These are phyloP conservation scores for Tylopilus sp. DNA, from an alignment of 768 basidiomycete species.

Conservation along the genomic window DNA sequence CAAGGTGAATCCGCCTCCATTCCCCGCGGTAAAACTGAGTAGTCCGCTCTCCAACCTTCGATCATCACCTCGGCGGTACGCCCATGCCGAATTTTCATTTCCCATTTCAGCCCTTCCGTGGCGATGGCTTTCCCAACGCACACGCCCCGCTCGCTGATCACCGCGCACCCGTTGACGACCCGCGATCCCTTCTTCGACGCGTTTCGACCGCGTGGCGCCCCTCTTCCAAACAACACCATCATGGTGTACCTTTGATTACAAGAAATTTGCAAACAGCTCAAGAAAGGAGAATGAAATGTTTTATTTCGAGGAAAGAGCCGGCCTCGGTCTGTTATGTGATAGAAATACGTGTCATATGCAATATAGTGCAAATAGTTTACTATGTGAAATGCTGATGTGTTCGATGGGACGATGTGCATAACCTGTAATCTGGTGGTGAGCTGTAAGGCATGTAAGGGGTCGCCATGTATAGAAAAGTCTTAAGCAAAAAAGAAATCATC, in stretches of 20 bases:
- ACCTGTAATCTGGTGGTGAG: constrained; percentile 3
- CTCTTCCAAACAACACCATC: too few species aligned
- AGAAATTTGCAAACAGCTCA: constrained; percentile 4
- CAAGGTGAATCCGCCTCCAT: neutral
- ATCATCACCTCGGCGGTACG: neutral
- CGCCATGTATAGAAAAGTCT: constrained; percentile 11
- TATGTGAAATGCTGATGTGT: constrained; percentile 21
- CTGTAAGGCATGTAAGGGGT: constrained; percentile 14
- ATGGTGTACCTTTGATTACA: constrained; percentile 15
- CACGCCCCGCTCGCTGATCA: constrained; percentile 12
- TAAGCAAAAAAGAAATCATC: constrained; percentile 28
- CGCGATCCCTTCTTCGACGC: constrained; percentile 1
- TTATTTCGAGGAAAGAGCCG: neutral
- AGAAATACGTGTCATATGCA: constrained; percentile 31
- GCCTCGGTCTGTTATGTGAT: constrained; percentile 18
- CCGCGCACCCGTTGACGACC: constrained; percentile 8
- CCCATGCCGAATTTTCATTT: neutral
- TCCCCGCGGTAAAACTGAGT: neutral
- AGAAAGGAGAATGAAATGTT: neutral
- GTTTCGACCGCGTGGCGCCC: neutral
- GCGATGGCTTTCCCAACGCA: constrained; percentile 3
- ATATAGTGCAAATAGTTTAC: constrained; percentile 24
- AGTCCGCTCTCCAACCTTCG: too few species aligned
- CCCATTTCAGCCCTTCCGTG: constrained; percentile 2
- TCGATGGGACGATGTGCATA: constrained; percentile 1